Base-by-base conservation (phyloP, 768 basidiomycete species). In the Ramaria sp. region DNA sequence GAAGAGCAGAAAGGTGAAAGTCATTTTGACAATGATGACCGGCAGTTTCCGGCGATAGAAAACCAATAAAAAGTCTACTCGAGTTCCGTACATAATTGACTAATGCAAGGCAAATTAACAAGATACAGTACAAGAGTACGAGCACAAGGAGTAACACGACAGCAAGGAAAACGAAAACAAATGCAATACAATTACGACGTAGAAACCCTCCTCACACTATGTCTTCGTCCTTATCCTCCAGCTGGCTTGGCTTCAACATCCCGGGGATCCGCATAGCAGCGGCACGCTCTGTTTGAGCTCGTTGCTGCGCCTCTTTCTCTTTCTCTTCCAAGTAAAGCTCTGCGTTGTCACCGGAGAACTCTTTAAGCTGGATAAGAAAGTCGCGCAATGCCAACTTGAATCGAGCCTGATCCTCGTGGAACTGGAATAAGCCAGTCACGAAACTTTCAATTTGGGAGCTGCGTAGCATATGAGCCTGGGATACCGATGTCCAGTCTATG, bases 311-410 rank as follows among this genome's bases (percentile, higher is more conserved):
- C 67, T 95, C 95, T 3, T 79, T 78, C 66, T 97, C 94, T 69
- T 92, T 95, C 70, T 98, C 96, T 63, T 97, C 95, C 61, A 91
- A 73, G 71, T 76, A 97, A 36, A 97, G 73, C 60, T 97, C 96
- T 8, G 92, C 72, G 59, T 95, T 94, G 63, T 96, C 93, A 57
- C 78, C 76, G 5, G 91, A 92, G 73, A 96, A 98, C 69, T 98
- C 96, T 66, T 96, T 96, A 58, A 99, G 81, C 61, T 93, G 88
- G 61, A 99, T 91, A 54, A 99, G 81, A 84, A 98, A 99, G 70
- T 98, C 96, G 55, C 95, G 88, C 47, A 97, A 75, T 15, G 87
- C 84, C 60, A 90, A 73, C 72, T 98, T 97, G 83, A 98, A 99
- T 60, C 85, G 81, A 61, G 84, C 86, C 69, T 84, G 80, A 62